These are phyloP conservation scores for Chrysoporthe cubensis DNA, from an alignment of 2,329 filamentous ascomycete genomes.

Conservation along the genomic window DNA sequence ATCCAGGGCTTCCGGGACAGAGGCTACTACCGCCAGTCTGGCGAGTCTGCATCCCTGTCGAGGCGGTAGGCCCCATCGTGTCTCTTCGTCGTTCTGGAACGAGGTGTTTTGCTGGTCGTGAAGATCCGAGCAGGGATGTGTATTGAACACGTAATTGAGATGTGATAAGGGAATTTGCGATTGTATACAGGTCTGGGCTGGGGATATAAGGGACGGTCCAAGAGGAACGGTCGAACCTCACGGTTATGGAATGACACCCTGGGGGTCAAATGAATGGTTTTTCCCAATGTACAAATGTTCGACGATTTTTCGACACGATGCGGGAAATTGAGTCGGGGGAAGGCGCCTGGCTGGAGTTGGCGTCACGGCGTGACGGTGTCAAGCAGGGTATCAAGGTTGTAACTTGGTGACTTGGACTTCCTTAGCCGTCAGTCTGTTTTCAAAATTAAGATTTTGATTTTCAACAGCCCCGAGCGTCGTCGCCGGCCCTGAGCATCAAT, in stretches of 20 bases:
- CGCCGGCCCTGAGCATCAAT: not conserved
- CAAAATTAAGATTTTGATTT: not conserved
- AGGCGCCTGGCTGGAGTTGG: not conserved
- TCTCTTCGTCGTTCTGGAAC: not conserved
- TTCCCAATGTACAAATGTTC: not conserved
- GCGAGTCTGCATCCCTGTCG: slow-evolving; percentile 18
- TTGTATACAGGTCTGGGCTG: not conserved
- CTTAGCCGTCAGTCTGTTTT: not conserved
- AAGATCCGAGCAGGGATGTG: not conserved
- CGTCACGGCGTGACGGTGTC: slow-evolving; percentile 2
- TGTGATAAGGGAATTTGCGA: not conserved
- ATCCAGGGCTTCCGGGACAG: slow-evolving; percentile 29
- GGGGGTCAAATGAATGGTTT: not conserved
- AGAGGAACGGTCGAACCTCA: not conserved
- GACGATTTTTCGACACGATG: not conserved
- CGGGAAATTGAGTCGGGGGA: not conserved
- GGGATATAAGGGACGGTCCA: not conserved
- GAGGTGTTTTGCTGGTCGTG: not conserved
- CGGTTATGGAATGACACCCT: not conserved
- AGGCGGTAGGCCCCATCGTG: not conserved
- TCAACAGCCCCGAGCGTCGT: not conserved
- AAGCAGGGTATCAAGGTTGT: not conserved
- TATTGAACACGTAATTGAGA: not conserved
- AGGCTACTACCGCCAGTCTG: slow-evolving; percentile 26
- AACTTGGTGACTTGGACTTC: not conserved